A percentile compares a stretch with the other conserved stretches of the same genome.
Conservation (phyloP, 805 yeast species). For the Lipomyces chichibuensis region DNA sequence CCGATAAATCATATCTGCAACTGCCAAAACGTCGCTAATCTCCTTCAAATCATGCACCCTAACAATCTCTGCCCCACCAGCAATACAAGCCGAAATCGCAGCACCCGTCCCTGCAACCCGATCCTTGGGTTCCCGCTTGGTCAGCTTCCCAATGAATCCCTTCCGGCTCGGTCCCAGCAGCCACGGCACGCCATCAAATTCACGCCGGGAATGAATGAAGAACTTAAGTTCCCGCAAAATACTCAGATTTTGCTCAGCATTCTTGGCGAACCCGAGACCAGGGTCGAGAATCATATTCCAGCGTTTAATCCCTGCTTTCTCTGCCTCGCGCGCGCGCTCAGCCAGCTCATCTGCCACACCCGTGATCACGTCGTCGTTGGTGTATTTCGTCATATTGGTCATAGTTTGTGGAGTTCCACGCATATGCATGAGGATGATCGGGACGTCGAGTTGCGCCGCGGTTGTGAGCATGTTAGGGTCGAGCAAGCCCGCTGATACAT, state of each 20-base stretch:
- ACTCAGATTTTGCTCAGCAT: conserved; percentile 65
- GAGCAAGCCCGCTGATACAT: conserved; percentile 76
- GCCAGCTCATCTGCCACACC: conserved; percentile 70
- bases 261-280: conserved; percentile 96
- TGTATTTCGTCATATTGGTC: conserved; percentile 62
- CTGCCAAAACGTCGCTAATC: conserved; percentile 55
- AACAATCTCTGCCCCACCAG: conserved; percentile 75
- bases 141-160: conserved; percentile 76
- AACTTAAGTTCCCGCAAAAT: conserved; percentile 52
- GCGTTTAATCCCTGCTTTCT: conserved; percentile 65
- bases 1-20: conserved; percentile 68
- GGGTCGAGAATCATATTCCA: conserved; percentile 96
- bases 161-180: conserved; percentile 89
- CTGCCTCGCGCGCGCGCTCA: conserved; percentile 58
- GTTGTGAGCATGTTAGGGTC: conserved; percentile 70
- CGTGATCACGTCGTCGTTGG: conserved; percentile 48
- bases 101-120: conserved; percentile 79
- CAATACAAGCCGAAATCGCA: conserved; percentile 70
- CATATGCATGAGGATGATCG: conserved; percentile 80
- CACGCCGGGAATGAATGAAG: conserved; percentile 33
- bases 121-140: conserved; percentile 59
- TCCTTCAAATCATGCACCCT: conserved; percentile 83
- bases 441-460: conserved; percentile 65
- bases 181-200: conserved; percentile 45
- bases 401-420: conserved; percentile 81